Evolutionary conservation across 495 filamentous ascomycete genomes (phyloP).

Genomic region (Daldinia loculata): DNA sequence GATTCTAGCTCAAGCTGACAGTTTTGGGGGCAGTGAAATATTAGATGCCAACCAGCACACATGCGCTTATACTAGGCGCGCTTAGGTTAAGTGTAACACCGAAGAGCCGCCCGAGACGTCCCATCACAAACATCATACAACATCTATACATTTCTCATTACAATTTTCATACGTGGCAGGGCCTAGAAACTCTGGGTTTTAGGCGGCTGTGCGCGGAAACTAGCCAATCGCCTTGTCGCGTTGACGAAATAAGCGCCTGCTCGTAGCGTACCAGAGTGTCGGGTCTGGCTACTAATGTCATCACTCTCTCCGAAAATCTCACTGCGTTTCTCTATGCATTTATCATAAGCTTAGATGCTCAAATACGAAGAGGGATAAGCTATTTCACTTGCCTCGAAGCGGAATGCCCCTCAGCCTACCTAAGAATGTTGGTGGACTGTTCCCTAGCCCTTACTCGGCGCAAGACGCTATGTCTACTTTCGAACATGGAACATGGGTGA

Average conservation of each 20-base stretch:
- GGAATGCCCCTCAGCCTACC: neutral
- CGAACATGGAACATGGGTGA: conserved; percentile 3
- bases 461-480: conserved; percentile 9
- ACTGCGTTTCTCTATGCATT: neutral
- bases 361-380: conserved; percentile 13
- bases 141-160: conserved; percentile 3
- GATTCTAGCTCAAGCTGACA: neutral
- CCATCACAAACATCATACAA: conserved; percentile 5
- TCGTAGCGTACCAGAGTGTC: conserved; percentile 20
- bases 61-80: conserved; percentile 15
- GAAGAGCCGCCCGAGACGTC: conserved; percentile 2
- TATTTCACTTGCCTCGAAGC: conserved; percentile 5
- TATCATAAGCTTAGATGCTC: neutral
- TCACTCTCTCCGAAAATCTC: neutral
- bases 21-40: neutral
- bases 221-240: conserved; percentile 20
- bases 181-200: neutral
- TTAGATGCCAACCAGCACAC: neutral
- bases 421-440: conserved; percentile 20
- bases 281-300: conserved; percentile 25
- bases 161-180: neutral
- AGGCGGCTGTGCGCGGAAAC: conserved; percentile 27
- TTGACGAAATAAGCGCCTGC: conserved; percentile 33
- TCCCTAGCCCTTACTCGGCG: neutral
- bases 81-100: conserved; percentile 6